These are phyloP conservation scores for Abortiporus biennis DNA, from an alignment of 1,284 basidiomycete species.

Conservation along the genomic window DNA sequence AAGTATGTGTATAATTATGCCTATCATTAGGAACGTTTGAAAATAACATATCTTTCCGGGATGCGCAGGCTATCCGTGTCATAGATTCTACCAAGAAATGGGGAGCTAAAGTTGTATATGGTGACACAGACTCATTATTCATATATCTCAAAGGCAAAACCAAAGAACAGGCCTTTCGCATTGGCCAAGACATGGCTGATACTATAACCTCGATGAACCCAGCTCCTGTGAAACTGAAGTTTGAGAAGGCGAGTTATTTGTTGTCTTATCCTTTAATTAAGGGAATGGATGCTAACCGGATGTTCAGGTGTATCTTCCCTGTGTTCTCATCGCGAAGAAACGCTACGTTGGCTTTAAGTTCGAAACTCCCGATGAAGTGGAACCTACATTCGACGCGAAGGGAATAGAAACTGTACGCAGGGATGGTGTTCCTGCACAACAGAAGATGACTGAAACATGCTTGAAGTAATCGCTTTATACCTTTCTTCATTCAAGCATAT, in stretches of 20 bases:
- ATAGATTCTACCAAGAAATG: constrained; percentile 80
- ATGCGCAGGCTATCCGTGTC: constrained; percentile 68
- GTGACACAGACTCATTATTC: constrained; percentile 97
- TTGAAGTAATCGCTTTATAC: constrained; percentile 57
- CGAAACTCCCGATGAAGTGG: constrained; percentile 73
- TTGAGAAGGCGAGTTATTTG: constrained; percentile 76
- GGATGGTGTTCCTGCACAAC: constrained; percentile 84
- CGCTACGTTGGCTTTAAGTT: constrained; percentile 96
- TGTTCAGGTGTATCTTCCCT: constrained; percentile 84
- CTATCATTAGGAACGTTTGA: background rate
- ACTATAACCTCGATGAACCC: constrained; percentile 85
- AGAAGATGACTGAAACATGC: constrained; percentile 85
- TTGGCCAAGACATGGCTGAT: constrained; percentile 91
- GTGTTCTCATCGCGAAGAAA: constrained; percentile 93
- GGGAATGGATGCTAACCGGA: background rate
- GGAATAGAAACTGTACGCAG: constrained; percentile 96
- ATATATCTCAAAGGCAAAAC: constrained; percentile 85
- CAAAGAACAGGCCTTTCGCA: constrained; percentile 88
- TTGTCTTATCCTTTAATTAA: background rate
- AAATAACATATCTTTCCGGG: background rate
- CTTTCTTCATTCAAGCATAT: background rate
- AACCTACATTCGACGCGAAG: constrained; percentile 91
- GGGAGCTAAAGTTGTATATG: constrained; percentile 90
- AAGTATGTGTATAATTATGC: no score
- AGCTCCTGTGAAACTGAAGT: constrained; percentile 90